Conservation (phyloP, 1,139 yeast species). For the Candida gigantensis region DNA sequence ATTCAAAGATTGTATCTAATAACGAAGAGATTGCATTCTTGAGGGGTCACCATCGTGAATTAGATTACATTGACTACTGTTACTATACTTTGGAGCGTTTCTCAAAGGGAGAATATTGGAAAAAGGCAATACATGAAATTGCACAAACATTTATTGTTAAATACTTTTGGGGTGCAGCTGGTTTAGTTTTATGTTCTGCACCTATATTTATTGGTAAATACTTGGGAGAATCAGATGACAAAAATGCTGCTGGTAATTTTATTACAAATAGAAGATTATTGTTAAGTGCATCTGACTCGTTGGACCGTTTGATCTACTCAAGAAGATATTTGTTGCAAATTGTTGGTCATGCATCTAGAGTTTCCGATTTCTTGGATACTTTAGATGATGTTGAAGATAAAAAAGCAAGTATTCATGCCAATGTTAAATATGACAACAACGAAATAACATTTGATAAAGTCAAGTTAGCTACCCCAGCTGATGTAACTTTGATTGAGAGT, state of each 20-base stretch:
- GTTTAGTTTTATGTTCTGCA: slow-evolving; percentile 81
- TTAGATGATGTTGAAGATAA: slow-evolving; percentile 53
- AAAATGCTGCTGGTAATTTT: slow-evolving; percentile 70
- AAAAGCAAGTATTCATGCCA: slow-evolving; percentile 26
- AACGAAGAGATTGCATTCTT: slow-evolving; percentile 87
- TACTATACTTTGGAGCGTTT: slow-evolving; percentile 83
- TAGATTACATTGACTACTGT: slow-evolving; percentile 74
- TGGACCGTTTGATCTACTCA: slow-evolving; percentile 84
- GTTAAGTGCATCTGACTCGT: slow-evolving; percentile 82
- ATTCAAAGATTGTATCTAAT: slow-evolving; percentile 75
- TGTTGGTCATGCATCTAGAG: slow-evolving; percentile 79
- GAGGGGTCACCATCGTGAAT: slow-evolving; percentile 78
- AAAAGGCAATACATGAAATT: slow-evolving; percentile 71
- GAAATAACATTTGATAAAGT: slow-evolving; percentile 72
- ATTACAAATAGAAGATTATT: slow-evolving; percentile 88
- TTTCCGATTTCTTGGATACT: slow-evolving; percentile 67
- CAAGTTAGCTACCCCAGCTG: slow-evolving; percentile 81
- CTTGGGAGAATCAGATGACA: slow-evolving; percentile 47
- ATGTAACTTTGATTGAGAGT: slow-evolving; percentile 68
- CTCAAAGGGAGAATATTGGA: slow-evolving; percentile 74
- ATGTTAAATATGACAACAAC: slow-evolving; percentile 51
- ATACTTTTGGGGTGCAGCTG: slow-evolving; percentile 95
- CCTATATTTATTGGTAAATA: slow-evolving; percentile 80
- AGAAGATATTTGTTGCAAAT: slow-evolving; percentile 84
- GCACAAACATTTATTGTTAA: slow-evolving; percentile 85